Base-by-base conservation (phyloP, 2,329 filamentous ascomycete species). In the Fusarium buharicum region DNA sequence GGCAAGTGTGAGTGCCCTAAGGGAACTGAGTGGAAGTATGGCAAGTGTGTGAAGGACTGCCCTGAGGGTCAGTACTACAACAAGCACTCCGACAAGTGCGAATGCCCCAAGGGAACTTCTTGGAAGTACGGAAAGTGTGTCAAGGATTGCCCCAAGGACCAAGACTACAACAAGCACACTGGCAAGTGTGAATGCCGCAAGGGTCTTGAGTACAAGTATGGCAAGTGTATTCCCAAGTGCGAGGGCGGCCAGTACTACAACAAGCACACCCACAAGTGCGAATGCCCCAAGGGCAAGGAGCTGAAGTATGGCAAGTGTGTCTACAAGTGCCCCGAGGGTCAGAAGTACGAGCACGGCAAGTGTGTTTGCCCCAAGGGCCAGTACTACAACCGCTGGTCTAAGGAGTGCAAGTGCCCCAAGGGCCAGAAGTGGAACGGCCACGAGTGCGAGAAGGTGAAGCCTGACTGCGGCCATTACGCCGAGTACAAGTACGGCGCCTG, bases 341-440 rank as follows among this genome's bases (percentile, higher is more conserved):
- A 60, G 18, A n/a, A 3, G 2, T 49, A 40, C n/a, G 11, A 55
- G 36, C 12, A 49, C 36, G 50, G 55, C 3, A 41, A 51, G 31
- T 64, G 61, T 38, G 50, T 56, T 20, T 64, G 61, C 48, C 61
- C 61, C 2, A 13, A 30, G 2, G 59, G 59, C n/a, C 50, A 64
- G 44, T 20, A 16, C 17, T 50, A 39, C 46, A 40, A 51, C 39
- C 45, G 38, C 33, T 50, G 44, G 56, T 20, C 56, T 39, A 38
- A 44, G 34, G 57, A 59, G 8, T 36, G 57, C 59, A 63, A 66
- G 58, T 66, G 62, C 27, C 58, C 62, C 39, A 66, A 66, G 53
- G 62, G 49, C 17, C 14, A 50, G 46, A 66, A 8, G 46, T 67
- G 64, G 55, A 17, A 67, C 45, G 56, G 56, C 31, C 16, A 50